Evolutionary conservation across 73 alveolate genomes (phyloP).

Genomic region (Stentor roeselii): DNA sequence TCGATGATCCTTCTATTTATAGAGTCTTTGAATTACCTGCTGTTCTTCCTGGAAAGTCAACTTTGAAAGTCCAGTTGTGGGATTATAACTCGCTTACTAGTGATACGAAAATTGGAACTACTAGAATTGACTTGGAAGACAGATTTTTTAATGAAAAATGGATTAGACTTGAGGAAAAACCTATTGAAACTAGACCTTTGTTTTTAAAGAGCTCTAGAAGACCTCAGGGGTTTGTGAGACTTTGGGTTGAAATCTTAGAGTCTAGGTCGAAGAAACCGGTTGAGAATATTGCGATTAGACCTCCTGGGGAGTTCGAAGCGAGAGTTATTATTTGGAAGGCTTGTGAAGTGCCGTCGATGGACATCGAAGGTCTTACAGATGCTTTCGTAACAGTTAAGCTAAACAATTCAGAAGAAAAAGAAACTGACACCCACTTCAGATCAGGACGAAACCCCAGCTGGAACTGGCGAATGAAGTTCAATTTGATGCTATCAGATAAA

Average conservation of each 20-base stretch:
- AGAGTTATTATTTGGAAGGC: constrained; percentile 83
- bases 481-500: constrained; percentile 31
- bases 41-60: constrained; percentile 63
- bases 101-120: constrained; percentile 75
- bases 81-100: constrained; percentile 63
- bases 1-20: background rate
- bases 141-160: constrained; percentile 67
- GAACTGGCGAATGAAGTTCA: constrained; percentile 63
- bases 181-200: constrained; percentile 68
- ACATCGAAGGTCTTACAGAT: constrained; percentile 84
- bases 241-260: constrained; percentile 85
- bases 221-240: constrained; percentile 62
- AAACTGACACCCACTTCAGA: constrained; percentile 87
- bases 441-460: constrained; percentile 40
- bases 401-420: constrained; percentile 50
- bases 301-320: constrained; percentile 72
- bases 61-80: constrained; percentile 53
- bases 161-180: constrained; percentile 58
- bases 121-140: constrained; percentile 71
- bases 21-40: constrained; percentile 23
- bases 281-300: constrained; percentile 50
- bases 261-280: constrained; percentile 37
- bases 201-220: constrained; percentile 61
- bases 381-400: constrained; percentile 66
- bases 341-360: constrained; percentile 62